These are phyloP conservation scores for Dioscorea alata DNA, from an alignment of 106 monocot genomes.

Conservation along the genomic window DNA sequence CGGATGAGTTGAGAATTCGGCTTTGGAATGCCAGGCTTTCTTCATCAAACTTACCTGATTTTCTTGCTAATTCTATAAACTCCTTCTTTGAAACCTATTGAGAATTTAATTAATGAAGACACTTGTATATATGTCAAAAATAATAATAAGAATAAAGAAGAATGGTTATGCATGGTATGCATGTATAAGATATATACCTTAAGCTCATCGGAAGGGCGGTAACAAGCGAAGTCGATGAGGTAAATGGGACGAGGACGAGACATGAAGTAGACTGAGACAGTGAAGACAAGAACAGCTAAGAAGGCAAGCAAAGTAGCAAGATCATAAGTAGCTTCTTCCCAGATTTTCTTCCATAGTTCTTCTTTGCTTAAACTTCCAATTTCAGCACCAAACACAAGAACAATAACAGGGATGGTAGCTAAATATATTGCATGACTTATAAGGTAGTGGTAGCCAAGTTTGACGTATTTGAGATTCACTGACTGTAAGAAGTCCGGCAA, in stretches of 20 bases:
- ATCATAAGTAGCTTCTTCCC: constrained; percentile 86
- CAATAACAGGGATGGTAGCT: constrained; percentile 69
- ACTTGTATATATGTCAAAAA: no score
- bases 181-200: constrained; percentile 37
- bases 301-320: constrained; percentile 75
- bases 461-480: constrained; percentile 94
- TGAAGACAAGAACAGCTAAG: constrained; percentile 64
- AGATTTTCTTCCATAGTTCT: constrained; percentile 76
- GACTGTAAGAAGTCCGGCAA: constrained; percentile 96
- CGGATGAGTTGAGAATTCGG: constrained; percentile 69
- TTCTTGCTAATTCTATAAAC: constrained; percentile 67
- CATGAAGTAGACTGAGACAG: constrained; percentile 73
- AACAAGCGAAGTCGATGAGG: constrained; percentile 92
- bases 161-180: no score
- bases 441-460: constrained; percentile 88
- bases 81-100: constrained; percentile 75
- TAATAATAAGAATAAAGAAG: background rate
- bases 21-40: constrained; percentile 78
- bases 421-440: constrained; percentile 83
- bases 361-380: constrained; percentile 73
- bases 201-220: constrained; percentile 69
- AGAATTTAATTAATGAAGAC: background rate
- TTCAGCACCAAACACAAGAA: constrained; percentile 75
- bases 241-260: constrained; percentile 73
- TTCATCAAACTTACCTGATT: constrained; percentile 93